Percentiles rank a stretch among this genome's conserved stretches.
Conservation (phyloP, 2,329 filamentous ascomycete genomes). For the Penicillium vulpinum region DNA sequence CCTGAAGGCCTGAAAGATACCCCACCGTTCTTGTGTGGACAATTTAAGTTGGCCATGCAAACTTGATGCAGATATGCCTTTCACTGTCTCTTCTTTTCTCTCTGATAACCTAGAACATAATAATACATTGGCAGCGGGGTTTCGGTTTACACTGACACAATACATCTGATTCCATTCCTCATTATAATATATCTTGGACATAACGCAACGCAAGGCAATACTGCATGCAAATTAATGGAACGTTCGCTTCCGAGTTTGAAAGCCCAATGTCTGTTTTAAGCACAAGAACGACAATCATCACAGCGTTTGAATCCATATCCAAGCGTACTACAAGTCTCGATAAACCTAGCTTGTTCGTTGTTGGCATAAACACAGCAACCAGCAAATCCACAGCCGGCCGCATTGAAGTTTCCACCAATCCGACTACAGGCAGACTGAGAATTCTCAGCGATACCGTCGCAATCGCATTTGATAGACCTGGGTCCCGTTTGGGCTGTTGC, state of each 20-base stretch:
- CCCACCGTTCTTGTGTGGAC: constrained; percentile 17
- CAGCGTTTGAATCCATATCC: constrained; percentile 9
- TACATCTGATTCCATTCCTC: neutral
- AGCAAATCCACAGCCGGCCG: constrained; percentile 1
- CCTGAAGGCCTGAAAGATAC: constrained; percentile 23
- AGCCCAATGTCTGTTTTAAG: neutral
- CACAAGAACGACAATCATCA: constrained; percentile 9
- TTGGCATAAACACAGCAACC: constrained; percentile 12
- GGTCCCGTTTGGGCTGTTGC: neutral
- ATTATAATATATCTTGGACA: neutral
- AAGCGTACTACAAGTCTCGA: constrained; percentile 2
- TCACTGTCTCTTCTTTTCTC: constrained; percentile 16
- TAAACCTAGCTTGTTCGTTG: constrained; percentile 3
- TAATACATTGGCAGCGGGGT: constrained; percentile 1
- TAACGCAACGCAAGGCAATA: neutral
- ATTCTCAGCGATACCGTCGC: neutral
- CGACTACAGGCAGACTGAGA: neutral
- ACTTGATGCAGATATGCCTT: constrained; percentile 16
- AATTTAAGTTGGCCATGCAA: constrained; percentile 13
- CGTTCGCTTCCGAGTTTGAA: neutral
- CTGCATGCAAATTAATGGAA: neutral
- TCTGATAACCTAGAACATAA: constrained; percentile 17
- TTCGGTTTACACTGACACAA: neutral
- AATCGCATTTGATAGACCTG: constrained; percentile 6
- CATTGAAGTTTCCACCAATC: constrained; percentile 3